Conservation (phyloP, 768 basidiomycete genomes). For the Exidia glandulosa region DNA sequence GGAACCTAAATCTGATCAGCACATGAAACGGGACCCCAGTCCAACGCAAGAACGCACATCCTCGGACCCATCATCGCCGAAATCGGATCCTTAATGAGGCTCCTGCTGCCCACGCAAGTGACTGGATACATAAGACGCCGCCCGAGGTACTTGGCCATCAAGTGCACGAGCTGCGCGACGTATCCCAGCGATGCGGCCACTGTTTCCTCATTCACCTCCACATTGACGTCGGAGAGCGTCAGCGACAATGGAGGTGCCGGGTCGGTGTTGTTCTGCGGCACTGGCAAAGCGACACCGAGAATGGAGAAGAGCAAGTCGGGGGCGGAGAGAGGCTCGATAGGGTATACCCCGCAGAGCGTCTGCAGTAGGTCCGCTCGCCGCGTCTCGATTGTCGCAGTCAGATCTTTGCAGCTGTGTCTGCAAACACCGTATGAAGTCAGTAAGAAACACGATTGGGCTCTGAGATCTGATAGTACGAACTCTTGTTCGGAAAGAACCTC, state of each 20-base stretch:
- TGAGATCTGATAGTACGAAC: not conserved
- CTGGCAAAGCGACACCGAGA: slow-evolving; percentile 79
- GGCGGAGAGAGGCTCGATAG: slow-evolving; percentile 77
- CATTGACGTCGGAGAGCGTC: slow-evolving; percentile 52
- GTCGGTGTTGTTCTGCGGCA: slow-evolving; percentile 60
- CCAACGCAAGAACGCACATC: slow-evolving; percentile 45
- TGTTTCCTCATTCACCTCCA: slow-evolving; percentile 44
- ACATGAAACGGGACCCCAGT: not conserved
- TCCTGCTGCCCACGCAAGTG: slow-evolving; percentile 81
- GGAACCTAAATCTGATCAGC: slow-evolving; percentile 56
- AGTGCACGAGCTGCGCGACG: slow-evolving; percentile 75
- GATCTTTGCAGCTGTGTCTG: not conserved
- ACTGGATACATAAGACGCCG: slow-evolving; percentile 78
- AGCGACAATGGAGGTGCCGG: slow-evolving; percentile 75
- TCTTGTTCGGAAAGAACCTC: not conserved
- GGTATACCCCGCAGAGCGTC: slow-evolving; percentile 67
- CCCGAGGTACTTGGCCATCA: slow-evolving; percentile 69
- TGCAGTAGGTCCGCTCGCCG: slow-evolving; percentile 38
- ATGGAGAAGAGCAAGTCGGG: slow-evolving; percentile 86
- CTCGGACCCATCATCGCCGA: slow-evolving; percentile 92
- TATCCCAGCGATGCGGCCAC: slow-evolving; percentile 88
- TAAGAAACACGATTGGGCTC: not conserved
- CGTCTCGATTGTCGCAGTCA: slow-evolving; percentile 3
- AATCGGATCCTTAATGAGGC: slow-evolving; percentile 84
- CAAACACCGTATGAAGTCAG: not conserved